phyloP scores from a whole-genome alignment of 2,329 filamentous ascomycete species.

The Pseudodiploospora longispora region DNA sequence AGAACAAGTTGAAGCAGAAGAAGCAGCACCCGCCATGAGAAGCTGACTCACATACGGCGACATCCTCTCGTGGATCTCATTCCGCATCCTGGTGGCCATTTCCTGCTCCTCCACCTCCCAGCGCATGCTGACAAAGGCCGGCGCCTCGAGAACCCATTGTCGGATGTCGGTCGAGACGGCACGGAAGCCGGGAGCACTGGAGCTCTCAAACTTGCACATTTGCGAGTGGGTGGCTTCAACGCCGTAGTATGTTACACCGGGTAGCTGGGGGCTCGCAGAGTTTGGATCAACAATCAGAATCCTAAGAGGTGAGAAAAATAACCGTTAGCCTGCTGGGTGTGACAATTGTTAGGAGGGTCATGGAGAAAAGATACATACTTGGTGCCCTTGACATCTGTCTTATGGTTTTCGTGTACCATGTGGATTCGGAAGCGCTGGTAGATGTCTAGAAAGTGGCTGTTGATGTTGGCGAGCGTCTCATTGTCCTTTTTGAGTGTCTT shows the following conservation, averaged over 20 bases:
- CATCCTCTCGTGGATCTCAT: conserved; percentile 39
- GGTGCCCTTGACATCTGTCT: conserved; percentile 59
- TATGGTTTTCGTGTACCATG: conserved; percentile 69
- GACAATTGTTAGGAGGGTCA: too few species aligned
- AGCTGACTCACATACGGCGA: conserved; percentile 15
- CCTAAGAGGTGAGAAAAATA: conserved; percentile 15
- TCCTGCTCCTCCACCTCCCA: conserved; percentile 56
- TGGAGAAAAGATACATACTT: conserved; percentile 27
- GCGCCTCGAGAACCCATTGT: conserved; percentile 47
- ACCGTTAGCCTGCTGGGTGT: too few species aligned
- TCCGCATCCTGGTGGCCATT: conserved; percentile 32
- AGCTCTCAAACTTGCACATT: conserved; percentile 65
- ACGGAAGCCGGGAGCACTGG: conserved; percentile 56
- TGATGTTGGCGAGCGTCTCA: conserved; percentile 67
- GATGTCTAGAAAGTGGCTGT: conserved; percentile 63
- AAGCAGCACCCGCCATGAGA: too few species aligned
- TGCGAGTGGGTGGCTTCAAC: conserved; percentile 64
- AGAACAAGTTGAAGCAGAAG: too few species aligned
- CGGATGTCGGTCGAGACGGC: conserved; percentile 40
- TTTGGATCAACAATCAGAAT: conserved; percentile 59
- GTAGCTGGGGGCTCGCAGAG: conserved; percentile 61
- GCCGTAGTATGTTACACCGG: conserved; percentile 64
- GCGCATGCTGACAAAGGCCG: conserved; percentile 42
- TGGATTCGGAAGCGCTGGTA: conserved; percentile 64
- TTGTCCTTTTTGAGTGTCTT: conserved; percentile 65